Percentiles rank a stretch among this genome's conserved stretches.
These are phyloP conservation scores for Euphorbia tirucalli DNA, from an alignment of 345 rosid species.

Conservation along the genomic window DNA sequence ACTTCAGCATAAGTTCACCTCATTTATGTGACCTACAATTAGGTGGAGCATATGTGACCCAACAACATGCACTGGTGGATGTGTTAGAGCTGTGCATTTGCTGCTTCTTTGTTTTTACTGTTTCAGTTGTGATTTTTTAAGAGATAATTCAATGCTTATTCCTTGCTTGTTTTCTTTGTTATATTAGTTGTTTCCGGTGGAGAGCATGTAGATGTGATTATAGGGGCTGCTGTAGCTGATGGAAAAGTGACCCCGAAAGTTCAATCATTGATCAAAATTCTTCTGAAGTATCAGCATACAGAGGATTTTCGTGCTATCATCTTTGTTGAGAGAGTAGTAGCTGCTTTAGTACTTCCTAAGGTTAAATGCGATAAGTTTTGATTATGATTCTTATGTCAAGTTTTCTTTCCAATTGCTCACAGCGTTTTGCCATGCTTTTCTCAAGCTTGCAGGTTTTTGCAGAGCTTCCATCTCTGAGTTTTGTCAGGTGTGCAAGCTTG, in stretches of 20 bases:
- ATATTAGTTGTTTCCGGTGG: conserved; percentile 88
- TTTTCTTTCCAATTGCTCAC: conserved; percentile 7
- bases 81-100: background rate
- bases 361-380: conserved; percentile 30
- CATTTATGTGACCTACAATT: conserved; percentile 12
- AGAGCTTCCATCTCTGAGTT: conserved; percentile 89
- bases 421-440: conserved; percentile 4
- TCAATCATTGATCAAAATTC: conserved; percentile 80
- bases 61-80: conserved; percentile 5
- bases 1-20: background rate
- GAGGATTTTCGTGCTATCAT: conserved; percentile 97
- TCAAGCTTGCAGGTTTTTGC: conserved; percentile 65
- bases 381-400: background rate
- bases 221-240: conserved; percentile 98
- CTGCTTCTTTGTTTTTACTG: background rate
- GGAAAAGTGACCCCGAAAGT: conserved; percentile 99
- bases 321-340: conserved; percentile 96
- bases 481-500: conserved; percentile 84
- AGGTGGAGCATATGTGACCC: background rate
- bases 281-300: conserved; percentile 79
- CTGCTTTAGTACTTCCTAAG: conserved; percentile 99
- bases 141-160: conserved; percentile 2
- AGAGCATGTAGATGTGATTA: conserved; percentile 89
- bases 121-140: background rate
- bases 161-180: conserved; percentile 19